Percentiles rank a stretch among this genome's conserved stretches.
Conservation (phyloP, 2,329 filamentous ascomycete genomes). For the Cytospora piceae region DNA sequence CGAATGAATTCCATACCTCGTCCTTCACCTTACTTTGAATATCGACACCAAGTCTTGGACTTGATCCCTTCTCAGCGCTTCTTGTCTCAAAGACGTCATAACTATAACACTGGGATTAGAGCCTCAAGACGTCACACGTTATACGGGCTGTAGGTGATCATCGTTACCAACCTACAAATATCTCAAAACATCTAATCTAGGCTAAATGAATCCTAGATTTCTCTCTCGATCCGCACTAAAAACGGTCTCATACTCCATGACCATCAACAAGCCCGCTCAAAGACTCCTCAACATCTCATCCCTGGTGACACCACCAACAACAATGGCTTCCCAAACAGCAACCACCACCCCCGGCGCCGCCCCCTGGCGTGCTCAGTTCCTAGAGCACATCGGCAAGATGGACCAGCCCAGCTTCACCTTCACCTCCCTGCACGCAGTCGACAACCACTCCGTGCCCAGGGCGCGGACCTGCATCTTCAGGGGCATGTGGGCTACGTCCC, state of each 20-base stretch:
- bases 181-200: background rate
- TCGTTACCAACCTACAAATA: background rate
- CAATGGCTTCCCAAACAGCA: constrained; percentile 35
- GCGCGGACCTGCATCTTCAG: constrained; percentile 83
- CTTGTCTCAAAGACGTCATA: background rate
- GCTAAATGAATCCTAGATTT: constrained; percentile 18
- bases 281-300: constrained; percentile 13
- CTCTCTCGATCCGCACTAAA: constrained; percentile 18
- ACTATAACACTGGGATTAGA: background rate
- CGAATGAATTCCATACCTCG: background rate
- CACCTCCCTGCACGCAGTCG: constrained; percentile 49
- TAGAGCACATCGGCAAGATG: constrained; percentile 55
- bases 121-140: background rate
- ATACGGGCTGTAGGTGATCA: background rate
- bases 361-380: constrained; percentile 58
- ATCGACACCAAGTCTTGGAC: background rate
- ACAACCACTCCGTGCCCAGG: constrained; percentile 50
- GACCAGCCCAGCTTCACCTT: constrained; percentile 54
- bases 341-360: constrained; percentile 39
- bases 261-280: constrained; percentile 4
- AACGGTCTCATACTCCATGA: constrained; percentile 14
- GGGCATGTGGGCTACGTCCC: constrained; percentile 78
- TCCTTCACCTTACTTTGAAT: no score
- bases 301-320: constrained; percentile 23
- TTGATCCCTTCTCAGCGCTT: background rate